Conservation (phyloP, 2,329 filamentous ascomycete species). For the Cladosporium sp. region DNA sequence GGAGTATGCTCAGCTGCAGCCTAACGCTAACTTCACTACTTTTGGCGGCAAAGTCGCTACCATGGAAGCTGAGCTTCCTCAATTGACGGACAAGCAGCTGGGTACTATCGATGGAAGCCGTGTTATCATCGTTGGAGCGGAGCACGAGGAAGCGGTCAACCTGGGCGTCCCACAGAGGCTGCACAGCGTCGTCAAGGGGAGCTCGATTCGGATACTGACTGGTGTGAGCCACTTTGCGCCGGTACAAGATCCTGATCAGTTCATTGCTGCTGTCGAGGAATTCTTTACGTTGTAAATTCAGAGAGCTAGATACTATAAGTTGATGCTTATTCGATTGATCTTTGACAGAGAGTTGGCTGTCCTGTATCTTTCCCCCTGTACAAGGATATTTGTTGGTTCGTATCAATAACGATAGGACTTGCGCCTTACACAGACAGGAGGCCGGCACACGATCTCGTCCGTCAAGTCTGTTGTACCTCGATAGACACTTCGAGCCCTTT, state of each 20-base stretch:
- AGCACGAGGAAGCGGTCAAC: conserved; percentile 46
- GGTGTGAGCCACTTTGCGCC: conserved; percentile 50
- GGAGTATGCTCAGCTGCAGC: conserved; percentile 44
- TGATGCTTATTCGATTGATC: too few relatives aligned
- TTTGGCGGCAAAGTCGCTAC: conserved; percentile 44
- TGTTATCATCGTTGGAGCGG: conserved; percentile 36
- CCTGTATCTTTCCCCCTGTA: too few relatives aligned
- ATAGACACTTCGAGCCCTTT: too few relatives aligned
- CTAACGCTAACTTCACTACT: conserved; percentile 40
- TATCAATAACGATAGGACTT: too few relatives aligned
- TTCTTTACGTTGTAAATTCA: conserved; percentile 11
- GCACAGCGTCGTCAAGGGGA: conserved; percentile 42
- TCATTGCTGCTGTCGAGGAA: conserved; percentile 25
- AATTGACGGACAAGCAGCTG: conserved; percentile 32
- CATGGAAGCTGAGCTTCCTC: conserved; percentile 43
- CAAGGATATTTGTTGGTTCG: too few relatives aligned
- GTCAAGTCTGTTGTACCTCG: too few relatives aligned
- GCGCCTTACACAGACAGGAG: too few relatives aligned
- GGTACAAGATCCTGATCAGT: conserved; percentile 42
- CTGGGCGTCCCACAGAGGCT: conserved; percentile 41
- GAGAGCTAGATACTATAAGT: too few relatives aligned
- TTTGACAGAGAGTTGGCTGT: too few relatives aligned
- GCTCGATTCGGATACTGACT: conserved; percentile 40
- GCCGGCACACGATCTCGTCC: too few relatives aligned
- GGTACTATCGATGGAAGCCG: conserved; percentile 32